Evolutionary conservation across 805 yeast species (phyloP), one percentile per base, ranked within the genome.

Genomic region (Saccharomycopsis sp.): DNA sequence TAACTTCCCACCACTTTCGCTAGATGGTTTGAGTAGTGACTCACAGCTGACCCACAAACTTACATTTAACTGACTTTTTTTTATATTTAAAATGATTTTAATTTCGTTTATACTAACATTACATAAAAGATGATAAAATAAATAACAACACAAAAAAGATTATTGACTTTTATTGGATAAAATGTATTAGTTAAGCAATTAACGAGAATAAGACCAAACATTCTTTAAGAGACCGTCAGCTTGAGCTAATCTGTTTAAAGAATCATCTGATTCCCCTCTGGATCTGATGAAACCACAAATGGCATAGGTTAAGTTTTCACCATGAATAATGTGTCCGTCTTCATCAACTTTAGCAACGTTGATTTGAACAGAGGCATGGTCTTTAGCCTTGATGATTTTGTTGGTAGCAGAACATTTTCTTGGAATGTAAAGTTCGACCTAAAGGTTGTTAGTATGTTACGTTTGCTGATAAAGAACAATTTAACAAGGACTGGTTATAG

Each of bases 341-440:
- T 76, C 96, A 64, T 92, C 96, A 63, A 92, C 95, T 72, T 89
- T 86, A 63, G 95, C 97, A 61, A 92, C 78, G 89, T 84, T 89
- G 75, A 92, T 83, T 76, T 92, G 98, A 60, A 92, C 96, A 53
- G 97, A 84, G 59, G 96, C 92, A 73, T 92, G 98, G 75, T 92
- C 98, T 79, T 92, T 88, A 64, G 98, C 88, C 79, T 86, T 87
- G 81, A 92, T 88, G 76, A 92, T 87, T 79, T 96, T 87, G 95
- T 87, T 88, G 74, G 98, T 87, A 66, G 98, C 98, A 74, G 98
- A 92, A 80, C 98, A 92, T 79, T 92, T 92, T 82, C 98, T 86
- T 78, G 98, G 98, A 72, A 89, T 94, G 94, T 92, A 92, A 74
- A 92, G 87, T 81, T 92, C 98, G 72, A 92, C 96, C 96, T 85